Base-by-base conservation (phyloP, 129 eudicot species). In the Mikania micrantha region DNA sequence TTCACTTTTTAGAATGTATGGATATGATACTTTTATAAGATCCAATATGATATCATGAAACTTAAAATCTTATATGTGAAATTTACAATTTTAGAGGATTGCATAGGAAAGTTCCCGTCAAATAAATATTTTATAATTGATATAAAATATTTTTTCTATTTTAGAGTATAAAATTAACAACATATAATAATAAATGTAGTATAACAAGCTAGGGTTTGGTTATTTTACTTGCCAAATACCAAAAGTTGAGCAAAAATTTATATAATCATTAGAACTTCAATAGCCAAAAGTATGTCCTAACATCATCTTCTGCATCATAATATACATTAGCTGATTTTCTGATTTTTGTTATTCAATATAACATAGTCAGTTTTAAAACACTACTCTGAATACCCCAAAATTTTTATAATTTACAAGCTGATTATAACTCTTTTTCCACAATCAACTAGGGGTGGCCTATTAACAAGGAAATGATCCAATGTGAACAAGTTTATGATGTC, bases 401-500 rank as follows among this genome's bases (percentile, higher is more conserved):
- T 22, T 53, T 40, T 15, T 67, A 2, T 45, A 38, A 24, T 22
- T 32, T 44, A 21, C 34, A 45, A 9, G 15, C 9, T 24, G 8
- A 60, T 67, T 17, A 24, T 67, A 69, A 59, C 34, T 12, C 9
- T 56, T 27, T 21, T 67, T 32, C 52, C 44, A 1, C n/a, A 7
- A 60, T 36, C 27, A 49, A 76, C 21, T 71, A 89, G 96, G 85
- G 79, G 7, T 89, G 93, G 90, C 77, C 88, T 15, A 53, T 83
- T 61, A 57, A 63, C 66, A 77, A 73, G 44, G 85, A 85, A 68
- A 78, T 54, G 64, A 79, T 89, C 36, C 72, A 81, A 8, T 83
- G 87, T 64, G 86, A 81, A 58, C 85, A 85, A 75, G 88, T 89
- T 56, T 72, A 85, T 45, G 96, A 85, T 74, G 82, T 81, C 87